Conservation (phyloP, 2,329 filamentous ascomycete species). For the Pleomassaria siparia region DNA sequence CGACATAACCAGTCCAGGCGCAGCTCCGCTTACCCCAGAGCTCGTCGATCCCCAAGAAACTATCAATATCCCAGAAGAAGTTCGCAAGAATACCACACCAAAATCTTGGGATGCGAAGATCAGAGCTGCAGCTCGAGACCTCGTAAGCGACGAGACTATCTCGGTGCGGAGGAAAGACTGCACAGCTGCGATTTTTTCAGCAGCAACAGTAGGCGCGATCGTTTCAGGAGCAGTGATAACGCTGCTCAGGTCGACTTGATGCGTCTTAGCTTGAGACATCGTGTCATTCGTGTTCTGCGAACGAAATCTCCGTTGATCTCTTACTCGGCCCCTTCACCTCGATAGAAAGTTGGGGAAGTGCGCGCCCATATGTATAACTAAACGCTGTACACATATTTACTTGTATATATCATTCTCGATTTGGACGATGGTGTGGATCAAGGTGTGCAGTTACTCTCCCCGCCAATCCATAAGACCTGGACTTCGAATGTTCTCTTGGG, state of each 20-base stretch:
- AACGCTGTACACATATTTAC: constrained; percentile 12
- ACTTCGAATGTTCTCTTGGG: neutral
- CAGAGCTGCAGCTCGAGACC: constrained; percentile 28
- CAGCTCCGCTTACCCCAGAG: constrained; percentile 10
- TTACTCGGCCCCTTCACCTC: constrained; percentile 1
- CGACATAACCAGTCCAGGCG: constrained; percentile 8
- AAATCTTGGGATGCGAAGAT: constrained; percentile 25
- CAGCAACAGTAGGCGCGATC: constrained; percentile 46
- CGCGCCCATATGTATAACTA: constrained; percentile 8
- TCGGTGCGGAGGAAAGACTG: constrained; percentile 50
- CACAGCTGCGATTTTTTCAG: constrained; percentile 48
- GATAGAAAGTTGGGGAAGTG: neutral
- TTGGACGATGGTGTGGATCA: neutral
- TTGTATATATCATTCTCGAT: neutral
- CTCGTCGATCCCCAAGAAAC: constrained; percentile 13
- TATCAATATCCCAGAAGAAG: constrained; percentile 20
- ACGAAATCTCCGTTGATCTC: constrained; percentile 4
- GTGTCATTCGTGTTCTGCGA: neutral
- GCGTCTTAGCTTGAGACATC: too few relatives aligned
- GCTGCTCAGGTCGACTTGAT: constrained; percentile 14
- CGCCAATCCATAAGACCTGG: neutral
- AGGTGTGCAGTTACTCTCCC: neutral
- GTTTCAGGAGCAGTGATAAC: constrained; percentile 33
- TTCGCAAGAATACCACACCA: constrained; percentile 10
- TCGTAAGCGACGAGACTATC: constrained; percentile 49